phyloP scores from a whole-genome alignment of 148 eudicot species.

The Cornus kousa region DNA sequence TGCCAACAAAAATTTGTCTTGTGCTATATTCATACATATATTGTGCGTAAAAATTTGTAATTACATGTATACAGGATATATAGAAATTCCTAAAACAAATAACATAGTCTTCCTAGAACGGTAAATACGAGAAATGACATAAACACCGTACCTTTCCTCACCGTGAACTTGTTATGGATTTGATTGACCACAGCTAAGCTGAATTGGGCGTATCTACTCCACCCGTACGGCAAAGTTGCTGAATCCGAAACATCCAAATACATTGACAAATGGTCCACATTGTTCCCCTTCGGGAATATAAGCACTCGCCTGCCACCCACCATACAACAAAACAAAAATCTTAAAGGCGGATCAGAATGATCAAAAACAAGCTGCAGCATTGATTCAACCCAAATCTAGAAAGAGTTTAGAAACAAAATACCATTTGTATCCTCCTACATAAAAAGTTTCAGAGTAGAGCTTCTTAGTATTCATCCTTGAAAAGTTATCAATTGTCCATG shows the following conservation, averaged over 20 bases:
- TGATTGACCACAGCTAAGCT: conserved; percentile 52
- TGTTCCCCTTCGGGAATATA: conserved; percentile 38
- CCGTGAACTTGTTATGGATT: conserved; percentile 36
- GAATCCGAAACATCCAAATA: conserved; percentile 55
- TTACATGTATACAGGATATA: not conserved
- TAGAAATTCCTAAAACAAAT: not conserved
- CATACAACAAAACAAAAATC: not conserved
- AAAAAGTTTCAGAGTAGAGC: conserved; percentile 25
- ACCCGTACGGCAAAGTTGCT: conserved; percentile 46
- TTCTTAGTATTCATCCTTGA: conserved; percentile 29
- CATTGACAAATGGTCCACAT: conserved; percentile 52
- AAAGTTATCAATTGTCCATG: conserved; percentile 31
- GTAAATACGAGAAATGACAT: not conserved
- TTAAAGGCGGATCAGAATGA: not conserved
- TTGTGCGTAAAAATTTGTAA: not conserved
- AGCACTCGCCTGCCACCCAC: conserved; percentile 30
- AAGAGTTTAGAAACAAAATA: conserved; percentile 9
- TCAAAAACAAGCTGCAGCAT: not conserved
- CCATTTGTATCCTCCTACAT: conserved; percentile 28
- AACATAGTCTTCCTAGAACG: not conserved
- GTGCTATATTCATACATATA: no score
- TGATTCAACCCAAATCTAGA: not conserved
- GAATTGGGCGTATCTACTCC: conserved; percentile 56
- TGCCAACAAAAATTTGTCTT: not conserved
- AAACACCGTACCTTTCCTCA: conserved; percentile 40